Percentiles rank a stretch among this genome's conserved stretches.
phyloP scores from a whole-genome alignment of 1,284 basidiomycete genomes.

The Pseudozyma sp. region DNA sequence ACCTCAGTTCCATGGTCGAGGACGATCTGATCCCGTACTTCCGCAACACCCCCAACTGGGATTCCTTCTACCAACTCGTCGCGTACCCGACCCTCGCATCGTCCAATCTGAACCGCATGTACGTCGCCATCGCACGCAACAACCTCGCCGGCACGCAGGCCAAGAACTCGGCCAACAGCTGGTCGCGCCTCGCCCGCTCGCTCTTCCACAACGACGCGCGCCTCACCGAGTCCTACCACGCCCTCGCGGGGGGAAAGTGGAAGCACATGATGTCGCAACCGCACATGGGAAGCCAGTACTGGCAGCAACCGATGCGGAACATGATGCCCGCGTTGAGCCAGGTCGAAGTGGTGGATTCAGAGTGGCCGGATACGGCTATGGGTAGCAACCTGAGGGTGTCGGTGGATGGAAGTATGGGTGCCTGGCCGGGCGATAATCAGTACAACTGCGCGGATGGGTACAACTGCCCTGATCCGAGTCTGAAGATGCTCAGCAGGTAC shows the following conservation, averaged over 20 bases:
- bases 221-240: conserved; percentile 23
- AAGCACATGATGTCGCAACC: conserved; percentile 37
- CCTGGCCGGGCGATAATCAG: conserved; percentile 42
- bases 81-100: conserved; percentile 26
- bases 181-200: conserved; percentile 10
- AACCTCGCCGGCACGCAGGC: conserved; percentile 29
- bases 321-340: conserved; percentile 13
- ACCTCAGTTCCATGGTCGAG: conserved; percentile 13
- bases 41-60: conserved; percentile 15
- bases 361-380: conserved; percentile 25
- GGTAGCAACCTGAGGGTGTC: conserved; percentile 23
- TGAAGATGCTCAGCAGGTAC: conserved; percentile 15
- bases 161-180: conserved; percentile 34
- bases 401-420: conserved; percentile 38
- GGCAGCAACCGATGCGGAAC: conserved; percentile 39
- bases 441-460: conserved; percentile 37
- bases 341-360: conserved; percentile 11
- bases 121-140: conserved; percentile 30
- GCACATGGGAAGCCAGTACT: conserved; percentile 38
- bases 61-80: conserved; percentile 35
- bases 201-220: conserved; percentile 19
- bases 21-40: conserved; percentile 19
- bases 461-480: conserved; percentile 31
- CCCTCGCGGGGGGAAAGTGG: conserved; percentile 23
- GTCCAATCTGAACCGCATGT: conserved; percentile 30